Conservation (phyloP, 352 stramenopile species). For the Phytopythium delawarense region DNA sequence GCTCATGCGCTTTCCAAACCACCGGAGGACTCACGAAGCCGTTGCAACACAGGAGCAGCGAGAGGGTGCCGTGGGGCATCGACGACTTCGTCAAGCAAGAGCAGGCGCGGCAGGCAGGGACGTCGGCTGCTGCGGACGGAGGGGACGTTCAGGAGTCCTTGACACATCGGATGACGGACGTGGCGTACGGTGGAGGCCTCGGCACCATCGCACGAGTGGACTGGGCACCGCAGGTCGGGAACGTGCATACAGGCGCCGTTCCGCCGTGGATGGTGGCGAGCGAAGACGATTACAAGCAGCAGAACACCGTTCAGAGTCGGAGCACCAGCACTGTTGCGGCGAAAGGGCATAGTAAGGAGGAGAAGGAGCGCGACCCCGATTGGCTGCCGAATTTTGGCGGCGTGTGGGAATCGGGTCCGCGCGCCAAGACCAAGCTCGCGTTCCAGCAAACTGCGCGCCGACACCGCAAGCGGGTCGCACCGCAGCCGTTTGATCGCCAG, state of each 20-base stretch:
- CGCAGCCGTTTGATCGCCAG: neutral
- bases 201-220: conserved; percentile 31
- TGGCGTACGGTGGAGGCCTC: conserved; percentile 35
- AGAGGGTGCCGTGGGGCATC: conserved; percentile 57
- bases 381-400: conserved; percentile 80
- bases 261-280: conserved; percentile 72
- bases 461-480: neutral
- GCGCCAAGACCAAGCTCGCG: conserved; percentile 48
- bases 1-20: neutral
- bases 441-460: conserved; percentile 27
- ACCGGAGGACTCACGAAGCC: too few species aligned
- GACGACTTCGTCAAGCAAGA: conserved; percentile 51
- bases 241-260: conserved; percentile 59
- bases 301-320: conserved; percentile 28
- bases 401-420: conserved; percentile 70
- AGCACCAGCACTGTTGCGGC: neutral
- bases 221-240: conserved; percentile 41
- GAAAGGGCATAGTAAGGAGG: conserved; percentile 4
- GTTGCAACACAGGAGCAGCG: neutral
- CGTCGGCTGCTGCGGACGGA: neutral
- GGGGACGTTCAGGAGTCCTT: conserved; percentile 6
- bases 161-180: conserved; percentile 45
- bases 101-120: conserved; percentile 11
- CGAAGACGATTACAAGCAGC: conserved; percentile 67
- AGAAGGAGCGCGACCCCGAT: conserved; percentile 24